Percentiles rank a stretch among this genome's conserved stretches.
Conservation (phyloP, 495 filamentous ascomycete genomes). For the Talaromyces borbonicus region DNA sequence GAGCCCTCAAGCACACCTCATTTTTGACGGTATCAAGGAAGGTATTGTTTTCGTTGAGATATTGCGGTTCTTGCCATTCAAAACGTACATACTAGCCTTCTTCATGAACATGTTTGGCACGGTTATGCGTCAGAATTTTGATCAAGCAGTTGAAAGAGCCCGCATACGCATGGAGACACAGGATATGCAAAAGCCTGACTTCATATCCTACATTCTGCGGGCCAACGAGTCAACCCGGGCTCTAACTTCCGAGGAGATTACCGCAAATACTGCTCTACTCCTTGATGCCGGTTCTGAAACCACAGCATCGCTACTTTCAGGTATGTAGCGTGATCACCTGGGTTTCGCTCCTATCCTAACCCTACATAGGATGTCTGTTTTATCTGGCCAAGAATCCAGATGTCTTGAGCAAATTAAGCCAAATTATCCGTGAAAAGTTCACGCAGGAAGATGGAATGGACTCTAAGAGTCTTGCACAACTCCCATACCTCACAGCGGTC, state of each 20-base stretch:
- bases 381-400: conserved; percentile 32
- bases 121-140: conserved; percentile 5
- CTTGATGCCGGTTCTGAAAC: conserved; percentile 43
- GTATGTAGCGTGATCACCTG: conserved; percentile 12
- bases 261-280: conserved; percentile 25
- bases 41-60: not conserved
- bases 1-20: not conserved
- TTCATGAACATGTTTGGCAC: not conserved
- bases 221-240: conserved; percentile 15
- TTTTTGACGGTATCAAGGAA: not conserved
- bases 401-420: conserved; percentile 22
- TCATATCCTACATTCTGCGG: conserved; percentile 19
- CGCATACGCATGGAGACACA: conserved; percentile 9
- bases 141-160: conserved; percentile 9
- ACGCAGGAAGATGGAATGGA: conserved; percentile 22
- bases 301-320: conserved; percentile 39
- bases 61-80: not conserved
- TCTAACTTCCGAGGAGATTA: conserved; percentile 27
- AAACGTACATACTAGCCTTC: not conserved
- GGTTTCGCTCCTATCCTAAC: not conserved
- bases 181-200: conserved; percentile 11
- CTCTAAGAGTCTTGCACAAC: conserved; percentile 17
- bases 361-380: conserved; percentile 27
- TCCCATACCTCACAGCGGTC: conserved; percentile 40
- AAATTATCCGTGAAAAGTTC: conserved; percentile 29